Evolutionary conservation across 305 asterid genomes (phyloP), one percentile per base, ranked within the genome.

Genomic region (Plantago lanceolata): DNA sequence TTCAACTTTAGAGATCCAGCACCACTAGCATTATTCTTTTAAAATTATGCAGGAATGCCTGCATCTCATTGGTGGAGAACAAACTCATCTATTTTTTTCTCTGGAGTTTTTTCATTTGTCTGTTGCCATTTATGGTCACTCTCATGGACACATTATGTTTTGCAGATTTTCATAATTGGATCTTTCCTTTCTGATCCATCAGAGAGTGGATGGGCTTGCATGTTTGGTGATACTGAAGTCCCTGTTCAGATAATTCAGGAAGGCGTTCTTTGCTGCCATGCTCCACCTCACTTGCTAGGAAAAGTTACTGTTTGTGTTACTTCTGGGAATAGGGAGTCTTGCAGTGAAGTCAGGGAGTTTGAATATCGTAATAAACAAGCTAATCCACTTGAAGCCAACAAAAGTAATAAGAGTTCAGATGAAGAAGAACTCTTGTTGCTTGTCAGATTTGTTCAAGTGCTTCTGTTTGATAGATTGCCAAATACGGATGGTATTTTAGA

Each of bases 151-250:
- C 54, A 59, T 17, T 63, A 57, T 43, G 21, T 65, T 63, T 53
- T 77, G 80, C 91, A 94, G 99, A 83, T 94, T 64, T 61, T 88
- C 81, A 79, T 94, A 56, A 75, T 88, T 63, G 99, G 99, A 65
- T 84, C 96, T 63, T 94, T 94, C 77, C 85, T 79, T 75, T 86
- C 84, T 70, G 90, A 86, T 71, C 77, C 93, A 47, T 83, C 80
- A 7, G 90, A 78, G 73, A 61, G 81, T 78, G 67, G 61, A 18
- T 94, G 99, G 97, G 84, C 84, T 64, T 94, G 99, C 76, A 88
- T 94, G 99, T 84, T 94, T 75, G 99, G 96, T 59, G 88, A 82
- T 80, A 79, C 72, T 68, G 96, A 94, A 90, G 95, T 90, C 68
- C 95, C 96, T 65, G 78, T 82, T 70, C 84, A 81, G 82, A 81